Conservation (phyloP, 164 flowering plant species). For the Vitis amurensis region DNA sequence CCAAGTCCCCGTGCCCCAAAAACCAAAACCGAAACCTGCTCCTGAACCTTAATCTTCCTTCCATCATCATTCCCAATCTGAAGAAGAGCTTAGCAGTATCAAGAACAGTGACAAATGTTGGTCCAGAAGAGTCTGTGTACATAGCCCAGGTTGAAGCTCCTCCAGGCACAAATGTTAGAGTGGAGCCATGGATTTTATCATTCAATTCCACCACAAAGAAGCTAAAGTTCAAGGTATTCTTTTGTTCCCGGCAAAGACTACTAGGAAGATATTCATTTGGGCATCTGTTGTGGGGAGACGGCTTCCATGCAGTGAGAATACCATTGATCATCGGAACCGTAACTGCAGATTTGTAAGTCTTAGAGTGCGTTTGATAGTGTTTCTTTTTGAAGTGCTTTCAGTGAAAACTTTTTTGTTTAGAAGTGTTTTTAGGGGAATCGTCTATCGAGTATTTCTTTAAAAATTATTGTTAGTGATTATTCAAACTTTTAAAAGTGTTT, state of each 20-base stretch:
- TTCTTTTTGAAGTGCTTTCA: too few relatives aligned
- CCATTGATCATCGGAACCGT: slow-evolving; percentile 47
- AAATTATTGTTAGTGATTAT: too few relatives aligned
- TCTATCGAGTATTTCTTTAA: too few relatives aligned
- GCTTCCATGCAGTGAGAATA: slow-evolving; percentile 43
- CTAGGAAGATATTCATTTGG: slow-evolving; percentile 59
- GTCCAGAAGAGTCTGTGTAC: slow-evolving; percentile 41
- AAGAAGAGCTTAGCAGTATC: slow-evolving; percentile 27
- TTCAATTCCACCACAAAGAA: slow-evolving; percentile 42
- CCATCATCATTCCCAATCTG: slow-evolving; percentile 51
- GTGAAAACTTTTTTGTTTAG: too few relatives aligned
- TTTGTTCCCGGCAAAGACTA: slow-evolving; percentile 25
- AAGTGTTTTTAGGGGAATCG: too few relatives aligned
- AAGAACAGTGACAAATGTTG: slow-evolving; percentile 64
- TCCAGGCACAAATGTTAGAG: slow-evolving; percentile 36
- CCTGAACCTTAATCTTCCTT: slow-evolving; percentile 46
- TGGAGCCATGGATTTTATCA: slow-evolving; percentile 40
- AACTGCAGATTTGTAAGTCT: slow-evolving; percentile 22
- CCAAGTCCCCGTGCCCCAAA: slow-evolving; percentile 22
- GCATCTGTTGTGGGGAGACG: slow-evolving; percentile 50
- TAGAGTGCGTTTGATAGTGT: neutral
- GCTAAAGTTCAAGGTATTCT: slow-evolving; percentile 36
- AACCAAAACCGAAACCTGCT: slow-evolving; percentile 7
- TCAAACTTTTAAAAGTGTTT: too few relatives aligned
- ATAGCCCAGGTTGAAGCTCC: slow-evolving; percentile 45